These are phyloP conservation scores for Physaria fendleri DNA, from an alignment of 345 rosid species.

Conservation along the genomic window DNA sequence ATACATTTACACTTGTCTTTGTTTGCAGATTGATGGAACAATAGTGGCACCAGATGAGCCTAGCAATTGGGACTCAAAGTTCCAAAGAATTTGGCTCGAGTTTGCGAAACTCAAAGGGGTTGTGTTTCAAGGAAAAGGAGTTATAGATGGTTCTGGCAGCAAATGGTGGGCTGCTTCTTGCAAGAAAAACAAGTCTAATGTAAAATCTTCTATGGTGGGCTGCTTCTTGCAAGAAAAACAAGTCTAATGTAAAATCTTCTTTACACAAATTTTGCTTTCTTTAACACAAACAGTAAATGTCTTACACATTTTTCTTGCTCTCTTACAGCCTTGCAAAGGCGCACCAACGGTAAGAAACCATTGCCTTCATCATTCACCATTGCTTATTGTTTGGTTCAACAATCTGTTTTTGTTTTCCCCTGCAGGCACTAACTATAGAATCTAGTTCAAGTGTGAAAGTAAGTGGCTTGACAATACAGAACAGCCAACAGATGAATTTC, in stretches of 20 bases:
- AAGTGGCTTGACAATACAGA: conserved; percentile 68
- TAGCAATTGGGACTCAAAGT: conserved; percentile 68
- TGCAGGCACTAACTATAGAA: conserved; percentile 93
- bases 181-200: conserved; percentile 87
- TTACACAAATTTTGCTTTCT: not conserved
- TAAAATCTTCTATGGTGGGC: conserved; percentile 69
- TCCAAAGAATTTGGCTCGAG: conserved; percentile 71
- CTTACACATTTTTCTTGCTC: conserved; percentile 23
- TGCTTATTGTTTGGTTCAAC: too few relatives aligned
- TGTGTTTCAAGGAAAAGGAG: conserved; percentile 74
- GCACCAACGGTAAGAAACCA: conserved; percentile 76
- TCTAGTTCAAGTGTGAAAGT: conserved; percentile 72
- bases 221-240: conserved; percentile 93
- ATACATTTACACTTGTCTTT: not conserved
- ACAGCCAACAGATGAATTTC: conserved; percentile 96
- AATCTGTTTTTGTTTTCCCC: not conserved
- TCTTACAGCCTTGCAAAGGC: conserved; percentile 78
- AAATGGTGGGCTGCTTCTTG: conserved; percentile 99
- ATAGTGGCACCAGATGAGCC: conserved; percentile 93
- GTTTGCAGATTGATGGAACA: conserved; percentile 77
- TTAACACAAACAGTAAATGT: not conserved
- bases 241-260: conserved; percentile 57
- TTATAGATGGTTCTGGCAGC: conserved; percentile 94
- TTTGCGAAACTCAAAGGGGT: conserved; percentile 73
- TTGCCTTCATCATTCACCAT: conserved; percentile 6